A percentile compares a stretch with the other conserved stretches of the same genome.
Conservation (phyloP, 805 yeast genomes). For the Groenewaldozyma tartarivorans region DNA sequence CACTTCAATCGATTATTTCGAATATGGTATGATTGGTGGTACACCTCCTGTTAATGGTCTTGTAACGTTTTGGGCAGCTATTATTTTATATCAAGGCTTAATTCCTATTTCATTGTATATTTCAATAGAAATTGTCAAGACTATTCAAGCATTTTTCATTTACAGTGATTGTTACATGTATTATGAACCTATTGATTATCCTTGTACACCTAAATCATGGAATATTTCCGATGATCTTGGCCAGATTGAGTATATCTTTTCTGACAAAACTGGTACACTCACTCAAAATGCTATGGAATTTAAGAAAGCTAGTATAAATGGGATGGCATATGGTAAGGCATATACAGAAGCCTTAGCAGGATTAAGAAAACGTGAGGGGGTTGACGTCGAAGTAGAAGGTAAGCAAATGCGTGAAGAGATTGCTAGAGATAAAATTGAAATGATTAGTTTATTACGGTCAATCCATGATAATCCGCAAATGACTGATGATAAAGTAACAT, state of each 20-base stretch:
- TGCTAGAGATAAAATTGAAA: constrained; percentile 35
- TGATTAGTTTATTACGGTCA: constrained; percentile 37
- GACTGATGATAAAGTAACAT: constrained; percentile 46
- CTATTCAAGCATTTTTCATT: constrained; percentile 70
- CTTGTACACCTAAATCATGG: constrained; percentile 80
- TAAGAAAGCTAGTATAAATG: constrained; percentile 64
- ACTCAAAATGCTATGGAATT: constrained; percentile 83
- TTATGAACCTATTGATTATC: constrained; percentile 58
- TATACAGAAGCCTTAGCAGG: constrained; percentile 72
- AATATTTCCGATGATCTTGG: constrained; percentile 79
- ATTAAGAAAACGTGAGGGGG: constrained; percentile 53
- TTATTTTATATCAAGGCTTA: constrained; percentile 66
- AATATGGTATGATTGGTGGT: constrained; percentile 52
- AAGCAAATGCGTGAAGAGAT: constrained; percentile 38
- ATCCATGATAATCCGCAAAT: constrained; percentile 40
- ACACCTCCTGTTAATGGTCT: constrained; percentile 57
- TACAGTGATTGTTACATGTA: constrained; percentile 64
- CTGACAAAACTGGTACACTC: constrained; percentile 78
- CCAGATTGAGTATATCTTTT: constrained; percentile 72
- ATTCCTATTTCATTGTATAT: constrained; percentile 77
- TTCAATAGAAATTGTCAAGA: constrained; percentile 71
- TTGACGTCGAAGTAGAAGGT: constrained; percentile 47
- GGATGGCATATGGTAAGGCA: constrained; percentile 61
- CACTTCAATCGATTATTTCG: constrained; percentile 48
- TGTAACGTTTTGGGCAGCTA: constrained; percentile 61